Percentiles rank a stretch among this genome's conserved stretches.
phyloP scores from a whole-genome alignment of 345 rosid genomes.

The Balakata baccata region DNA sequence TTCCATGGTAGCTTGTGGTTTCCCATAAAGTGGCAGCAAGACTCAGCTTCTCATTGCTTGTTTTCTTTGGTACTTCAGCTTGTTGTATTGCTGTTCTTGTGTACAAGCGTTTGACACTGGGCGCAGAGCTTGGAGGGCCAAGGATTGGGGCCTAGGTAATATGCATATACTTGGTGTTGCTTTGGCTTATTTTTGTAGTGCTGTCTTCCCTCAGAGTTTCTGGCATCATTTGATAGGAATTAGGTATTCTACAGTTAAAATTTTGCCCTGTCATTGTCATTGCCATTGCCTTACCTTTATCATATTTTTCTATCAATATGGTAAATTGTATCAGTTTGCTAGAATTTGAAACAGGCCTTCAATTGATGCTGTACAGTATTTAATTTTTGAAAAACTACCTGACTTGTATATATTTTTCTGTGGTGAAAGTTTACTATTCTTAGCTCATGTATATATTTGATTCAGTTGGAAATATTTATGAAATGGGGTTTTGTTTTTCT shows the following conservation, averaged over 20 bases:
- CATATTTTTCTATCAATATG: too few relatives aligned
- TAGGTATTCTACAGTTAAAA: background rate
- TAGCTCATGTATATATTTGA: too few relatives aligned
- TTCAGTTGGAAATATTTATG: too few relatives aligned
- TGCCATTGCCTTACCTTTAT: too few relatives aligned
- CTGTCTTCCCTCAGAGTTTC: conserved; percentile 69
- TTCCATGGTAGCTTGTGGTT: too few relatives aligned
- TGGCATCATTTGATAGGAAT: conserved; percentile 45
- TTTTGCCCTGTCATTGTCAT: background rate
- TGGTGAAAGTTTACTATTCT: too few relatives aligned
- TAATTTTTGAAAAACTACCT: background rate
- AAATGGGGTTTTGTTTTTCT: too few relatives aligned
- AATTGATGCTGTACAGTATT: background rate
- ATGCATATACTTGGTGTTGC: conserved; percentile 58
- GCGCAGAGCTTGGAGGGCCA: conserved; percentile 90
- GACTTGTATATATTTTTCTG: too few relatives aligned
- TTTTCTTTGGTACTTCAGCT: conserved; percentile 72
- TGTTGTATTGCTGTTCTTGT: conserved; percentile 81
- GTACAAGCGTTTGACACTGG: conserved; percentile 59
- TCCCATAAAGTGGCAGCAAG: too few relatives aligned
- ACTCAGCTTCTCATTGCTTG: conserved; percentile 74
- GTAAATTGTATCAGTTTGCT: background rate
- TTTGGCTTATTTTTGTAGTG: conserved; percentile 72
- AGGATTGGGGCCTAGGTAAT: conserved; percentile 84
- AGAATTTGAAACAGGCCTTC: too few relatives aligned